Base-by-base conservation (phyloP, 31 red algal genomes). In the Bonnemaisonia californica region DNA sequence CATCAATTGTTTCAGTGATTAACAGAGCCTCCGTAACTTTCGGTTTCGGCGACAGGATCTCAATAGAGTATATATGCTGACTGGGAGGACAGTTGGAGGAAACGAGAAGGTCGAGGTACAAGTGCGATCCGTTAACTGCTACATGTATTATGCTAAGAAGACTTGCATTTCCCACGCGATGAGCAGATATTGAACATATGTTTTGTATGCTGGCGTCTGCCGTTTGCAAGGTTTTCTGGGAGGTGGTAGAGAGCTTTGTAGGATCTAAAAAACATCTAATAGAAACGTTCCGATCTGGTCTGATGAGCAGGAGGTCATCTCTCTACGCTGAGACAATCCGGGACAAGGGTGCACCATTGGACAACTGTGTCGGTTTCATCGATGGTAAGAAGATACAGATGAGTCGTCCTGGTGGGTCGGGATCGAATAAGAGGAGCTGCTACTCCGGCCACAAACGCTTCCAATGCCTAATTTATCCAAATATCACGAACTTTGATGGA, bases 141-240 rank as follows among this genome's bases (percentile, higher is more conserved):
- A 36, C 59, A 7, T 80, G 76, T 33, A 67, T 67, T 40, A 18
- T 47, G 11, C 32, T 80, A 21, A 34, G 24, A 34, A 5, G 59
- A 5, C 24, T 80, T 24, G 31, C 76, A n/a, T 33, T 8, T n/a
- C 76, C 76, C 4, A 11, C 4, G 18, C 9, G 59, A n/a, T 80
- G 76, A 58, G 24, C 9, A 22, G 76, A 80, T 42, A 5, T 80
- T 8, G 76, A 66, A n/a, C 23, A 40, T 19, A 80, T 33, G 45
- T 76, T 76, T 76, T 41, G 72, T 12, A 76, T 76, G 72, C 4
- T 5, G 12, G n/a, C 45, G 5, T 55, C 72, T 36, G 45, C 9
- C 5, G 40, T 80, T 28, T 30, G 60, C 35, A 58, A 80, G 34
- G 76, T 80, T 30, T 66, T 80, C 36, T 66, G 76, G 58, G 76